These are phyloP conservation scores for Cercophora newfieldiana DNA, from an alignment of 495 filamentous ascomycete genomes.

Conservation along the genomic window DNA sequence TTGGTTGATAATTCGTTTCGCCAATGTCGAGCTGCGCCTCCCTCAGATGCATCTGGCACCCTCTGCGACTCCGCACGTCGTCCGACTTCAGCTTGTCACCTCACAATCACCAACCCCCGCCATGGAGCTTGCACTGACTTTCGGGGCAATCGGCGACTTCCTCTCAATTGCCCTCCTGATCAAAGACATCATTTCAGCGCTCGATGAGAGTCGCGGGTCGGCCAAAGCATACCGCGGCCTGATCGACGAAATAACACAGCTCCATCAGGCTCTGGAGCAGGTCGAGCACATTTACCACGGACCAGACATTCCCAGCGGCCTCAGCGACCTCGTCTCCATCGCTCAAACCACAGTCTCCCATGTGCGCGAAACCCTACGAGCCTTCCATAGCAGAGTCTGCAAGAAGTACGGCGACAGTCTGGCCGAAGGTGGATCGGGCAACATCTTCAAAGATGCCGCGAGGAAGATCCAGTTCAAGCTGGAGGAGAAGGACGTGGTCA, in stretches of 20 bases:
- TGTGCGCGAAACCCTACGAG: neutral
- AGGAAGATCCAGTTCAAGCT: neutral
- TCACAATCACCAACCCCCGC: neutral
- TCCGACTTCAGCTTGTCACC: neutral
- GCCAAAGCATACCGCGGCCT: neutral
- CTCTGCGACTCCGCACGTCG: too few species aligned
- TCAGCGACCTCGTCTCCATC: neutral
- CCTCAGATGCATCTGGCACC: too few species aligned
- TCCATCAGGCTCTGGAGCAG: neutral
- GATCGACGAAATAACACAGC: neutral
- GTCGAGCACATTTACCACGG: neutral
- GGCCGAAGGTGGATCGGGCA: neutral
- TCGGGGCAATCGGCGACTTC: slow-evolving; percentile 1
- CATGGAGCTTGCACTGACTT: neutral
- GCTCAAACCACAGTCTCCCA: neutral
- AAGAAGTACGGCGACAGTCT: neutral
- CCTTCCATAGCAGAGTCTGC: neutral
- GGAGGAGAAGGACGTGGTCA: neutral
- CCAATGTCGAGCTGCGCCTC: too few species aligned
- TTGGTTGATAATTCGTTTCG: too few species aligned
- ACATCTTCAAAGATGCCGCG: neutral
- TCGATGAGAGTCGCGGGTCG: neutral
- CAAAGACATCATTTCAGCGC: neutral
- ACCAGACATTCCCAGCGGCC: neutral
- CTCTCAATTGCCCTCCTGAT: neutral